A percentile compares a stretch with the other conserved stretches of the same genome.
Conservation (phyloP, 78 protist species). For the Cyanophora paradoxa region DNA sequence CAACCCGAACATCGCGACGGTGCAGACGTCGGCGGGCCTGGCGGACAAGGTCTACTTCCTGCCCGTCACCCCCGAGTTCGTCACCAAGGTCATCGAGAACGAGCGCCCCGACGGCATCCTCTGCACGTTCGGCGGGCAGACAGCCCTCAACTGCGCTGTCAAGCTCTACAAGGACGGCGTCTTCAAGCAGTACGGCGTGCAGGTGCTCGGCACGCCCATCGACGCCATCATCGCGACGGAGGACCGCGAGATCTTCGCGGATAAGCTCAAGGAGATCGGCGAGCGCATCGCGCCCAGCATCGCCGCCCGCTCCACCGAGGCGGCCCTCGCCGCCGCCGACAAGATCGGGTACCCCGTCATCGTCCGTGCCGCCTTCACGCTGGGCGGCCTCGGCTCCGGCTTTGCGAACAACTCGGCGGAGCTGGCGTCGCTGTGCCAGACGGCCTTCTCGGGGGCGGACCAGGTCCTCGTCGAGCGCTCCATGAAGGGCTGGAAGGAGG, state of each 20-base stretch:
- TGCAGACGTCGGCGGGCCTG: constrained; percentile 77
- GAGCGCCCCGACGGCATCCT: constrained; percentile 92
- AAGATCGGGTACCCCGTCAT: constrained; percentile 71
- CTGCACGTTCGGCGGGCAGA: constrained; percentile 94
- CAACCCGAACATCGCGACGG: constrained; percentile 97
- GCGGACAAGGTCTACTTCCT: constrained; percentile 91
- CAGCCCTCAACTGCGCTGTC: constrained; percentile 94
- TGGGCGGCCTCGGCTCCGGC: constrained; percentile 96
- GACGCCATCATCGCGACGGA: constrained; percentile 80
- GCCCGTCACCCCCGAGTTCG: constrained; percentile 85
- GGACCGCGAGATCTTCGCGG: constrained; percentile 89
- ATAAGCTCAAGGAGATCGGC: constrained; percentile 62
- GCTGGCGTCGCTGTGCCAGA: constrained; percentile 41
- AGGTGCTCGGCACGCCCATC: constrained; percentile 89
- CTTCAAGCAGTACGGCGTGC: constrained; percentile 51
- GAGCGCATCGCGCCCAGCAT: constrained; percentile 70
- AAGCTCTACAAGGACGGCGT: constrained; percentile 64
- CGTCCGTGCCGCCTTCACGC: constrained; percentile 88
- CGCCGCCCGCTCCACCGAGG: constrained; percentile 54
- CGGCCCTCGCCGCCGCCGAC: constrained; percentile 17
- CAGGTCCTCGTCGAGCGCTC: constrained; percentile 89
- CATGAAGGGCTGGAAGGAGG: constrained; percentile 95
- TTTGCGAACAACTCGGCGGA: constrained; percentile 74
- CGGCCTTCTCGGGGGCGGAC: constrained; percentile 51
- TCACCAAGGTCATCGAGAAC: constrained; percentile 67